Evolutionary conservation across 2,329 filamentous ascomycete genomes (phyloP).

Genomic region (Ophiostoma tasmaniense): DNA sequence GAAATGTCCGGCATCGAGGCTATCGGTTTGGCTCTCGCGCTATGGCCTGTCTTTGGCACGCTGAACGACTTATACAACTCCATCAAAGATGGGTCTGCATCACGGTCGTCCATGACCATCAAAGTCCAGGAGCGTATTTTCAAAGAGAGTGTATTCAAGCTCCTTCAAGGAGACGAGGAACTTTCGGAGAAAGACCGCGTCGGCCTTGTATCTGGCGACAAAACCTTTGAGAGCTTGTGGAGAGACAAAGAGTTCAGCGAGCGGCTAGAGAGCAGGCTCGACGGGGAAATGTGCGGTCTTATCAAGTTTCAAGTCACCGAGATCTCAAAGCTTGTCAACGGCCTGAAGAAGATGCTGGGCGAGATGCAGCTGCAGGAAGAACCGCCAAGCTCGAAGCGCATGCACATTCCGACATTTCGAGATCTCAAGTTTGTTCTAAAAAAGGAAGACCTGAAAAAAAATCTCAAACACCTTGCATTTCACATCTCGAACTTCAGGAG

Average conservation of each 20-base stretch:
- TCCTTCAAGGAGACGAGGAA: slow-evolving; percentile 18
- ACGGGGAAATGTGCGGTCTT: slow-evolving; percentile 14
- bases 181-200: slow-evolving; percentile 18
- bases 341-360: slow-evolving; percentile 11
- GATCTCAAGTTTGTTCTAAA: not conserved
- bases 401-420: not conserved
- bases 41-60: slow-evolving; percentile 17
- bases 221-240: slow-evolving; percentile 17
- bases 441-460: not conserved
- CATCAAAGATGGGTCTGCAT: slow-evolving; percentile 14
- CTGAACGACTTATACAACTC: slow-evolving; percentile 11
- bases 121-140: slow-evolving; percentile 20
- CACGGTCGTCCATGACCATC: slow-evolving; percentile 16
- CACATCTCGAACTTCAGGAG: not conserved
- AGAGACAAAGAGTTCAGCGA: slow-evolving; percentile 17
- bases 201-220: slow-evolving; percentile 18
- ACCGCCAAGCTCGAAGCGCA: slow-evolving; percentile 8
- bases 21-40: slow-evolving; percentile 18
- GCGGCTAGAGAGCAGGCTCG: slow-evolving; percentile 17
- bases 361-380: slow-evolving; percentile 10
- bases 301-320: slow-evolving; percentile 17
- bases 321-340: slow-evolving; percentile 14
- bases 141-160: slow-evolving; percentile 18
- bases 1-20: slow-evolving; percentile 19
- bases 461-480: not conserved